Base-by-base conservation (phyloP, 352 stramenopile species). In the Phytophthora syringae region DNA sequence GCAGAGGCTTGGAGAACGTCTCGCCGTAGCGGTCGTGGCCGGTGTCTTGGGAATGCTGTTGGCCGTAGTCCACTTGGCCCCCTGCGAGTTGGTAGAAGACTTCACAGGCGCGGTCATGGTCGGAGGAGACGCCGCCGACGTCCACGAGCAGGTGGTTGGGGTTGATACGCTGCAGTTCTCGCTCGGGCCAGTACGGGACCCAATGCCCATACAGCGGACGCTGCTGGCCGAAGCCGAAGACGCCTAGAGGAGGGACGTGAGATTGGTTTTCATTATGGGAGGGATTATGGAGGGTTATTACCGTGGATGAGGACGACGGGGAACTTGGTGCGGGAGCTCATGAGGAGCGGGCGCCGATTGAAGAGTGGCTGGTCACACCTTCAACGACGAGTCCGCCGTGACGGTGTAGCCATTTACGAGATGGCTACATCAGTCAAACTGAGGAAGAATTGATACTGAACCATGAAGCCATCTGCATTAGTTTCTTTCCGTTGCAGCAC, bases 21-120 rank as follows among this genome's bases (percentile, higher is more conserved):
- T 69, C 65, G 0, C 83, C 83, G 62, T 72, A 90, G 13, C 80
- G 80, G 18, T 64, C 39, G 40, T 92, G 83, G 5, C 68, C 58
- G 49, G 62, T 64, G 7, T 74, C 37, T 4, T 22, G 20, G 0
- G 77, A 48, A 51, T 92, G 83, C 18, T 76, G 52, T 24, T 84
- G 64, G 11, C 83, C 83, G 28, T 92, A 92, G 70, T 92, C 81
- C 15, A 90, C 81, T 9, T 49, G 53, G 13, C 83, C 81, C 2
- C 83, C 83, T 3, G 77, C 52, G 24, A 92, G 64, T 49, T 90
- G 81, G 67, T 80, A 92, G 47, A 92, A 92, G 2, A 67, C 56
- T 49, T 92, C 84, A 47, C 80, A 89, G 0, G 80, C 80, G 42
- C 84, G 78, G 58, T 92, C 84, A 58, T 92, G 79, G 52, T 90